Base-by-base conservation (phyloP, 1,284 basidiomycete genomes). In the Tremellales sp. region DNA sequence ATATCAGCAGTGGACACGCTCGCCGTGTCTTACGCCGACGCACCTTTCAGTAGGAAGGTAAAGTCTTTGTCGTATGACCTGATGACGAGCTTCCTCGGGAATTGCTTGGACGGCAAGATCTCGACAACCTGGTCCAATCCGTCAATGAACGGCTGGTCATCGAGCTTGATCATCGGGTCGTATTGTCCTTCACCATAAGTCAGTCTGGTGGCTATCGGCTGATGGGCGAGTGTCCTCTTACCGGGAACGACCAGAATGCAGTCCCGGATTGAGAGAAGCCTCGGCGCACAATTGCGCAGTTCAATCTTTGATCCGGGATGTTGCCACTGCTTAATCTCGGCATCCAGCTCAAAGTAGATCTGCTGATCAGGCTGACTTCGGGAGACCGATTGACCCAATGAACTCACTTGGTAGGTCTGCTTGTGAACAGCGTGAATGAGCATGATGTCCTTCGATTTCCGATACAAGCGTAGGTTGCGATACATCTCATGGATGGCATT, bases 1-100 rank as follows among this genome's bases (percentile, higher is more conserved):
- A n/a, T 12, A 27, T 33, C 10, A 21, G 15, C 3, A 44, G 3
- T 25, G 4, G 24, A 31, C 17, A 44, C 21, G 22, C 40, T 23
- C 10, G 10, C n/a, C 29, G n/a, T 33, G 23, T 12, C 37, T 8
- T 13, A 23, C 13, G 13, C 15, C n/a, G n/a, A 46, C 56, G 46
- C 37, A 56, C 69, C 70, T 54, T 72, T 72, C 21, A 72, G 56
- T 15, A 72, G 46, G 55, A 72, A 72, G 8, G 62, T 67, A 42
- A 62, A 67, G 29, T 63, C 56, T 0, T 56, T 52, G 2, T 45
- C 44, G 45, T 62, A 61, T 21, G 64, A 62, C 31, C 55, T 49
- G 40, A 72, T 69, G 13, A 65, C 54, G 10, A 70, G 45, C 43
- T 67, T 70, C 24, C 70, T 44, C 1, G 70, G 70, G 19, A 69